phyloP scores from a whole-genome alignment of 2,329 filamentous ascomycete species.

The Pyrenophora graminea region DNA sequence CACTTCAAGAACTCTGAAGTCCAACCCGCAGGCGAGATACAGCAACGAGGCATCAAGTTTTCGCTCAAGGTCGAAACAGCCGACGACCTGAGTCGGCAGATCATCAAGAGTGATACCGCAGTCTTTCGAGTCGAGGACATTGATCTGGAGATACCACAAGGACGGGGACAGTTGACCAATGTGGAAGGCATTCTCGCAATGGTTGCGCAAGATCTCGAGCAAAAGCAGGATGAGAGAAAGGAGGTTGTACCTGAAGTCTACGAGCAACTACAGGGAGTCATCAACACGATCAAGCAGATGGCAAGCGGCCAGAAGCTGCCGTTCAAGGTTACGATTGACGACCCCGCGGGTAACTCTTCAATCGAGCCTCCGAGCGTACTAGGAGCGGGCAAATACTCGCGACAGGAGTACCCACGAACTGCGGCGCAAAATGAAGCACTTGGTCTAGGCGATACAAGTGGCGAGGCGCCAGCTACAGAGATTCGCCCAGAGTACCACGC shows the following conservation, averaged over 20 bases:
- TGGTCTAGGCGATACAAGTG: constrained; percentile 64
- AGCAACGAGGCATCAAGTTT: constrained; percentile 84
- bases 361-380: constrained; percentile 80
- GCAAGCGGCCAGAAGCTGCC: constrained; percentile 77
- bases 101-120: constrained; percentile 90
- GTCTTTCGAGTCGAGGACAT: constrained; percentile 86
- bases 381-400: constrained; percentile 86
- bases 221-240: constrained; percentile 82
- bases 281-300: constrained; percentile 76
- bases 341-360: constrained; percentile 94
- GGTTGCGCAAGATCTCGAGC: constrained; percentile 78
- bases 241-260: constrained; percentile 76
- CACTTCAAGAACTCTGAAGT: constrained; percentile 90
- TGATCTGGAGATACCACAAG: constrained; percentile 89
- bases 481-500: constrained; percentile 59
- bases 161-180: constrained; percentile 89
- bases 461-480: constrained; percentile 60
- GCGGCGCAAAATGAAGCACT: constrained; percentile 84
- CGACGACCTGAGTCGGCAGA: constrained; percentile 79
- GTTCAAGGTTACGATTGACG: constrained; percentile 86
- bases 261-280: constrained; percentile 75
- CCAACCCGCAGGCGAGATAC: constrained; percentile 88
- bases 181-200: constrained; percentile 83
- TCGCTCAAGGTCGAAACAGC: constrained; percentile 75
- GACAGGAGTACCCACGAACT: constrained; percentile 81